phyloP scores from a whole-genome alignment of 805 yeast genomes.

The Komagataella kurtzmanii region DNA sequence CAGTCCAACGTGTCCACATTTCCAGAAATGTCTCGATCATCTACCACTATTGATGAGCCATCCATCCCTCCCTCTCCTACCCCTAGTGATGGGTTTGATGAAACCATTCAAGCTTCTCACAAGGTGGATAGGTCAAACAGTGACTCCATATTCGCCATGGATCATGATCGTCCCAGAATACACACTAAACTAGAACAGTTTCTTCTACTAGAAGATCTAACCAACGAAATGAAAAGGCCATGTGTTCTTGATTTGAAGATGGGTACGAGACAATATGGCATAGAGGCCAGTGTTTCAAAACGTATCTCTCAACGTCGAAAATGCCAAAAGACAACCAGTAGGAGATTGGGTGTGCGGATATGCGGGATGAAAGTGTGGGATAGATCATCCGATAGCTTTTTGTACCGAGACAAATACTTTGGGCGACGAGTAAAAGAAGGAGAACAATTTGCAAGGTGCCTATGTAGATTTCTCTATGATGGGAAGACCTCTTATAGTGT shows the following conservation, averaged over 20 bases:
- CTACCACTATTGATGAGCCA: neutral
- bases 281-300: conserved; percentile 70
- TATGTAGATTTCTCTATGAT: conserved; percentile 71
- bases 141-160: conserved; percentile 1
- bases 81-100: neutral
- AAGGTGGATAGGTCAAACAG: neutral
- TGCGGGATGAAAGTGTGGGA: conserved; percentile 93
- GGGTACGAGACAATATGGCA: conserved; percentile 98
- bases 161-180: conserved; percentile 13
- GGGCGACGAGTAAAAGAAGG: conserved; percentile 72
- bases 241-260: conserved; percentile 91
- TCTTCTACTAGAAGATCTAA: conserved; percentile 80
- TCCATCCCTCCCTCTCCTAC: neutral
- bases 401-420: conserved; percentile 80
- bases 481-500: conserved; percentile 50
- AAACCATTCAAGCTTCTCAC: neutral
- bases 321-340: conserved; percentile 71
- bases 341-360: conserved; percentile 75
- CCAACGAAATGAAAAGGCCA: conserved; percentile 69
- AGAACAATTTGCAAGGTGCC: conserved; percentile 58
- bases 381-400: conserved; percentile 25
- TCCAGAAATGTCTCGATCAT: neutral
- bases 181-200: conserved; percentile 63
- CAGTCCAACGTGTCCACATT: neutral
- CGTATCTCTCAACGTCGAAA: conserved; percentile 69